Conservation (phyloP, 345 rosid species). For the Citropsis articulata region DNA sequence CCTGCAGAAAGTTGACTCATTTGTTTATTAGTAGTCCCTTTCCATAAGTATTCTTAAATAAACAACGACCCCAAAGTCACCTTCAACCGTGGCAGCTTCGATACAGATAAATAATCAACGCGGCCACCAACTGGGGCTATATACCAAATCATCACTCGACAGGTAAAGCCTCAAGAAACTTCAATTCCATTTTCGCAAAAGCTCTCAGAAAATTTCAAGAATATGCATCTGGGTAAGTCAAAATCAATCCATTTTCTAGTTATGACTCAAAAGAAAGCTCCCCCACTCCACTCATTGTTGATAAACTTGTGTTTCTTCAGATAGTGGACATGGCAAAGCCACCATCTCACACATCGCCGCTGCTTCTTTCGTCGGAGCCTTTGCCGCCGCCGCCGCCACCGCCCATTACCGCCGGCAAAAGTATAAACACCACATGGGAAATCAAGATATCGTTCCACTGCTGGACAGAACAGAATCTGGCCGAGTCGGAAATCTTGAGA, state of each 20-base stretch:
- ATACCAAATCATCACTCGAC: background rate
- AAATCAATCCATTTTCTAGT: background rate
- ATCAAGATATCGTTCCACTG: slow-evolving; percentile 34
- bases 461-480: slow-evolving; percentile 50
- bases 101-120: background rate
- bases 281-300: background rate
- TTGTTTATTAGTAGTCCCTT: background rate
- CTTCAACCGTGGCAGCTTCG: background rate
- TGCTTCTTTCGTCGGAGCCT: slow-evolving; percentile 31
- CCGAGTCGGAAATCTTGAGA: slow-evolving; percentile 59
- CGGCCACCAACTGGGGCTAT: background rate
- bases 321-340: slow-evolving; percentile 21
- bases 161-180: background rate
- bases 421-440: slow-evolving; percentile 10
- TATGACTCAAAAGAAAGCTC: background rate
- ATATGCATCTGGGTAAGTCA: slow-evolving; percentile 5
- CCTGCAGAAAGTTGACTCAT: background rate
- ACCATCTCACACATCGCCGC: slow-evolving; percentile 21
- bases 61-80: background rate
- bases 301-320: background rate
- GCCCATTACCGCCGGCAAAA: slow-evolving; percentile 20
- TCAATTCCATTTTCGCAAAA: background rate
- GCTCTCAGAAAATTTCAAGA: background rate
- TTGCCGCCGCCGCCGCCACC: slow-evolving; percentile 18
- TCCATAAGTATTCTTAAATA: too few species aligned